These are phyloP conservation scores for Apiospora kogelbergensis DNA, from an alignment of 2,329 filamentous ascomycete species.

Conservation along the genomic window DNA sequence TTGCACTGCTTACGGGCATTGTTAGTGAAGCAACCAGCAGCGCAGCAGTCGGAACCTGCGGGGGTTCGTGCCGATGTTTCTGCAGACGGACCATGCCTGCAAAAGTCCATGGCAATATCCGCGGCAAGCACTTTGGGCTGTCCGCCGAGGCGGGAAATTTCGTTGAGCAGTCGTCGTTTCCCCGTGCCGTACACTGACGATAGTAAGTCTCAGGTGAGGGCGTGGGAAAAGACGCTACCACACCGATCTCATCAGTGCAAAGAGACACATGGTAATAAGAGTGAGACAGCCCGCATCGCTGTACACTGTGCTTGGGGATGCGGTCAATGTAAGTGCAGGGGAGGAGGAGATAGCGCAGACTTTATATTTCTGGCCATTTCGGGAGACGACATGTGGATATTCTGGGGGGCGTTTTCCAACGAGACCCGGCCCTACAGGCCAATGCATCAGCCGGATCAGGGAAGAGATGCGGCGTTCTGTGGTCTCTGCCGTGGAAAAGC, in stretches of 20 bases:
- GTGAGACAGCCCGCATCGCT: neutral
- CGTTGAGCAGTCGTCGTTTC: neutral
- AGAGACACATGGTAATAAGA: slow-evolving; percentile 3
- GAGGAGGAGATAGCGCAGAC: neutral
- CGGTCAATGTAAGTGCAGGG: neutral
- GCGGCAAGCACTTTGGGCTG: neutral
- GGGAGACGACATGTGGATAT: neutral
- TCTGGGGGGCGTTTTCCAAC: neutral
- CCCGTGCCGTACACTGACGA: neutral
- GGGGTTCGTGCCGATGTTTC: neutral
- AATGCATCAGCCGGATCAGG: neutral
- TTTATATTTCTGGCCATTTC: neutral
- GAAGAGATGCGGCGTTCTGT: neutral
- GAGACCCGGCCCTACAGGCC: neutral
- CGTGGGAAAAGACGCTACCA: neutral
- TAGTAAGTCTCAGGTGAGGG: slow-evolving; percentile 1
- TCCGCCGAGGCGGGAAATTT: neutral
- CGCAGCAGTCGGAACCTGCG: neutral
- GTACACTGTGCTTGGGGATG: neutral
- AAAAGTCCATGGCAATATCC: neutral
- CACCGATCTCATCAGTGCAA: neutral
- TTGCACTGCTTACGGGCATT: neutral
- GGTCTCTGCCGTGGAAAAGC: neutral
- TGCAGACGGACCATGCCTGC: neutral
- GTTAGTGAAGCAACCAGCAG: neutral